Conservation (phyloP, 768 basidiomycete species). For the Vishniacozyma victoriae region DNA sequence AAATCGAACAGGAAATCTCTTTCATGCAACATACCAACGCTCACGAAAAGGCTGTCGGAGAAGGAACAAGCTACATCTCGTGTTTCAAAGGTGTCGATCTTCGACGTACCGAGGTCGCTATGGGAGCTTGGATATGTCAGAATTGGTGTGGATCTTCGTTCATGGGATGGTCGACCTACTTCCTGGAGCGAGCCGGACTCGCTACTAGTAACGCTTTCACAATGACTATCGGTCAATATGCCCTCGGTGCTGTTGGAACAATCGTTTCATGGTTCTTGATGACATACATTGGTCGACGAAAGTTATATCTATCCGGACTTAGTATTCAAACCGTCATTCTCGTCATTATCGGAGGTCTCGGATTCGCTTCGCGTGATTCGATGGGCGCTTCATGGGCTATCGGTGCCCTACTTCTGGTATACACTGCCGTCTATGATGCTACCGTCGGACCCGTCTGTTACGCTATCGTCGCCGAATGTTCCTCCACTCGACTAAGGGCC, state of each 20-base stretch:
- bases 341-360: conserved; percentile 45
- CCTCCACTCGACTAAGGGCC: conserved; percentile 43
- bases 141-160: conserved; percentile 23
- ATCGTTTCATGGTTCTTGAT: conserved; percentile 30
- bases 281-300: conserved; percentile 43
- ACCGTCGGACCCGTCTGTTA: conserved; percentile 44
- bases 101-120: conserved; percentile 51
- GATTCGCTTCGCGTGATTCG: conserved; percentile 22
- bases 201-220: conserved; percentile 17
- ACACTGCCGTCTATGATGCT: conserved; percentile 42
- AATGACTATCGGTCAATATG: conserved; percentile 34
- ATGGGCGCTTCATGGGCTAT: conserved; percentile 33
- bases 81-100: conserved; percentile 47
- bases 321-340: conserved; percentile 34
- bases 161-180: conserved; percentile 33
- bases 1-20: conserved; percentile 35
- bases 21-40: conserved; percentile 47
- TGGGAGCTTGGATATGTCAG: conserved; percentile 39
- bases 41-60: conserved; percentile 39
- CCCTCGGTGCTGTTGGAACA: conserved; percentile 27
- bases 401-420: conserved; percentile 43
- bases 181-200: conserved; percentile 37
- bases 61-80: conserved; percentile 45
- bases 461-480: conserved; percentile 42
- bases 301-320: conserved; percentile 47